phyloP scores from a whole-genome alignment of 495 filamentous ascomycete genomes.

The Coniosporium apollinis region DNA sequence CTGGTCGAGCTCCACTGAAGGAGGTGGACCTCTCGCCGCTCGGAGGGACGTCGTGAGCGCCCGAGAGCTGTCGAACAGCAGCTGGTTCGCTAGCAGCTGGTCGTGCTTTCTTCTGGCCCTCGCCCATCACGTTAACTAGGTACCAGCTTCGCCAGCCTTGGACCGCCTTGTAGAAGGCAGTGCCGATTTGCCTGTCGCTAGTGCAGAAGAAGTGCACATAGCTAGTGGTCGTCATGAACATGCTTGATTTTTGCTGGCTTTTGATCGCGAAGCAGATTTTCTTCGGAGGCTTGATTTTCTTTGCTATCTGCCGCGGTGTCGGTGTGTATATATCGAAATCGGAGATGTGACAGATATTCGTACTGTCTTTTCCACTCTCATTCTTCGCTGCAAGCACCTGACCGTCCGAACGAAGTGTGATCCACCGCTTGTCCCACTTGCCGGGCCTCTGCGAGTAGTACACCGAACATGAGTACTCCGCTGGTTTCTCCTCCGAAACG shows the following conservation, averaged over 20 bases:
- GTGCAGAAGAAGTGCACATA: conserved; percentile 87
- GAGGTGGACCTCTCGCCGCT: neutral
- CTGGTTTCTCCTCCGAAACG: conserved; percentile 41
- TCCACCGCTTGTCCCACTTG: conserved; percentile 73
- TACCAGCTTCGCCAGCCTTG: conserved; percentile 86
- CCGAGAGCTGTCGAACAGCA: neutral
- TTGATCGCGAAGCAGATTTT: conserved; percentile 77
- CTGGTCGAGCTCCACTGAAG: neutral
- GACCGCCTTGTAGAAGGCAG: conserved; percentile 48
- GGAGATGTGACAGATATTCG: conserved; percentile 67
- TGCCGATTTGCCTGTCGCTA: conserved; percentile 47
- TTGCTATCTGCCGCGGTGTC: conserved; percentile 34
- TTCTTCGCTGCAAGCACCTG: conserved; percentile 66
- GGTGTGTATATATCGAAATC: conserved; percentile 88
- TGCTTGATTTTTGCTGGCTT: conserved; percentile 75
- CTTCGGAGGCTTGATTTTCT: conserved; percentile 33
- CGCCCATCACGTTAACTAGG: conserved; percentile 48
- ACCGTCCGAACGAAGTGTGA: conserved; percentile 57
- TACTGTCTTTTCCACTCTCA: conserved; percentile 39
- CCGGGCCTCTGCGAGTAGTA: conserved; percentile 66
- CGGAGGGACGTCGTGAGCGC: neutral
- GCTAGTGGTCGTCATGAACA: conserved; percentile 67
- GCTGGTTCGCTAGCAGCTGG: neutral
- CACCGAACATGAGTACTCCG: conserved; percentile 47
- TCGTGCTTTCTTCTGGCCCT: conserved; percentile 20